Evolutionary conservation across 106 monocot species (phyloP).

Genomic region (Phalaenopsis equestris): DNA sequence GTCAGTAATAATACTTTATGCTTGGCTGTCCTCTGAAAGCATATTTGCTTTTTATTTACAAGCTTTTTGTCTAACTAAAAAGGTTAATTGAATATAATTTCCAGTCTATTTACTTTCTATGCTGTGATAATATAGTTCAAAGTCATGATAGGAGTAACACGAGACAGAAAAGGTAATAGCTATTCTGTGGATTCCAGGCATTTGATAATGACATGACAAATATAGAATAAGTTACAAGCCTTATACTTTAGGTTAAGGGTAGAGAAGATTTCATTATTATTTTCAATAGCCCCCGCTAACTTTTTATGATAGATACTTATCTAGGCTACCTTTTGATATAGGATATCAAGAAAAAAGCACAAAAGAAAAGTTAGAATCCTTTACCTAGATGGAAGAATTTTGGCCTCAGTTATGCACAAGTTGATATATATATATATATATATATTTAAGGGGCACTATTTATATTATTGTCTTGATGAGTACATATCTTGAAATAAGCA

Average conservation of each 20-base stretch:
- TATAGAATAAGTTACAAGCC: neutral
- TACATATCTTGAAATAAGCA: too few species aligned
- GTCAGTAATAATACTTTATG: neutral
- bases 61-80: neutral
- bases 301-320: neutral
- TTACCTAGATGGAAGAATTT: too few species aligned
- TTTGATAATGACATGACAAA: neutral
- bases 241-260: neutral
- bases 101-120: neutral
- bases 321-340: neutral
- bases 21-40: neutral
- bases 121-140: neutral
- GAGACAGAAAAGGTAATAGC: neutral
- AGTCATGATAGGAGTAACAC: neutral
- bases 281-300: neutral
- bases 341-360: neutral
- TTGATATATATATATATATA: too few species aligned
- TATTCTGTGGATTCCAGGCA: neutral
- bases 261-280: neutral
- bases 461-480: too few species aligned
- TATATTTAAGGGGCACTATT: too few species aligned
- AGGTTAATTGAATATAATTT: neutral
- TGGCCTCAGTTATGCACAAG: too few species aligned
- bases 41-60: neutral
- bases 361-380: neutral